Evolutionary conservation across 2,329 filamentous ascomycete genomes (phyloP).

Genomic region (Claviceps pazoutovae): DNA sequence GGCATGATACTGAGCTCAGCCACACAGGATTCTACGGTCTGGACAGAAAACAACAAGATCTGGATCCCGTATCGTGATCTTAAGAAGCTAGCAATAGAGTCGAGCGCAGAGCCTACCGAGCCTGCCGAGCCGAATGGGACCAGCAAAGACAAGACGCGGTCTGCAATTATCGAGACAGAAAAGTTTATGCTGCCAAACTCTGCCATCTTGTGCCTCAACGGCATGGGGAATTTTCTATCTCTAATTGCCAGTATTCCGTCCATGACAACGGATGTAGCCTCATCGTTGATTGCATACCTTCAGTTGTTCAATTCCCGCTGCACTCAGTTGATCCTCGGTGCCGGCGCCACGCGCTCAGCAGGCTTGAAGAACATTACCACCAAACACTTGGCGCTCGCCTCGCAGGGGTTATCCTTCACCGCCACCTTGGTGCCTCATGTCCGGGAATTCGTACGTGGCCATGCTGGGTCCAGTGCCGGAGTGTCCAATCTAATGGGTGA

Average conservation of each 20-base stretch:
- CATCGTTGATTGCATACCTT: slow-evolving; percentile 69
- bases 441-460: slow-evolving; percentile 77
- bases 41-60: slow-evolving; percentile 47
- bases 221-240: slow-evolving; percentile 70
- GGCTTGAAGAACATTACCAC: slow-evolving; percentile 94
- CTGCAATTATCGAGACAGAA: slow-evolving; percentile 70
- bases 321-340: slow-evolving; percentile 90
- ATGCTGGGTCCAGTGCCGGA: slow-evolving; percentile 40
- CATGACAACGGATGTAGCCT: slow-evolving; percentile 72
- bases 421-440: slow-evolving; percentile 79
- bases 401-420: slow-evolving; percentile 77
- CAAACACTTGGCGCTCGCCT: slow-evolving; percentile 83
- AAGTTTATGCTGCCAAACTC: slow-evolving; percentile 77
- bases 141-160: slow-evolving; percentile 50
- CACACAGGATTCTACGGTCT: slow-evolving; percentile 53
- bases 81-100: slow-evolving; percentile 19
- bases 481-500: slow-evolving; percentile 56
- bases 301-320: slow-evolving; percentile 92
- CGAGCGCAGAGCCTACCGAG: slow-evolving; percentile 11
- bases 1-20: slow-evolving; percentile 53
- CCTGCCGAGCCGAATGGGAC: slow-evolving; percentile 32
- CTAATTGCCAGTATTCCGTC: slow-evolving; percentile 76
- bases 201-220: slow-evolving; percentile 65
- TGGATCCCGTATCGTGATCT: slow-evolving; percentile 36
- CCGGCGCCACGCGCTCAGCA: slow-evolving; percentile 76